Percentiles rank a stretch among this genome's conserved stretches.
Evolutionary conservation across 352 stramenopile genomes (phyloP).

Genomic region (Vaucheria bursata): DNA sequence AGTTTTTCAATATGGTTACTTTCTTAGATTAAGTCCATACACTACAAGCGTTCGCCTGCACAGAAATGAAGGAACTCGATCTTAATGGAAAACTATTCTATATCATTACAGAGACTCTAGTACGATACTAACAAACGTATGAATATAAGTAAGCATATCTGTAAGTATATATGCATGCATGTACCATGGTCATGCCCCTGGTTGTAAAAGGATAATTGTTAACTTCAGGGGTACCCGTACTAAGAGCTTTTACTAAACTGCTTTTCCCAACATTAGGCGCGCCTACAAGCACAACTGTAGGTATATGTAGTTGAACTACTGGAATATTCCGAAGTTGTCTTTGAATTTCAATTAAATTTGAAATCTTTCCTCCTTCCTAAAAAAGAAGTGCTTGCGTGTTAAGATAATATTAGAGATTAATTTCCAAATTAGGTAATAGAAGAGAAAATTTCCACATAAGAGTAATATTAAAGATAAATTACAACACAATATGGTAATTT

Average conservation of each 20-base stretch:
- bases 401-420: not conserved
- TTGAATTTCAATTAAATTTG: conserved; percentile 50
- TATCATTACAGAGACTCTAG: too few species aligned
- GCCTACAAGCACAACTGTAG: conserved; percentile 66
- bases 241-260: conserved; percentile 63
- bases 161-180: too few species aligned
- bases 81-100: too few species aligned
- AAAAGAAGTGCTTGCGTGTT: too few species aligned
- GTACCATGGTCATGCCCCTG: conserved; percentile 66
- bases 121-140: too few species aligned
- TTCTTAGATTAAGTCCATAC: too few species aligned
- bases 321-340: conserved; percentile 51
- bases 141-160: too few species aligned
- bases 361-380: conserved; percentile 24
- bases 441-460: not conserved
- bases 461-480: too few species aligned
- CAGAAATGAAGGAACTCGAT: too few species aligned
- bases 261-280: conserved; percentile 75
- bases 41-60: too few species aligned
- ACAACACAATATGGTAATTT: too few species aligned
- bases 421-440: not conserved
- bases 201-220: conserved; percentile 81
- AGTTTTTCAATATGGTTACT: too few species aligned
- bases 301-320: conserved; percentile 60
- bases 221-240: conserved; percentile 65